phyloP scores from a whole-genome alignment of 2,329 filamentous ascomycete species.

The Sphaerulina populicola region DNA sequence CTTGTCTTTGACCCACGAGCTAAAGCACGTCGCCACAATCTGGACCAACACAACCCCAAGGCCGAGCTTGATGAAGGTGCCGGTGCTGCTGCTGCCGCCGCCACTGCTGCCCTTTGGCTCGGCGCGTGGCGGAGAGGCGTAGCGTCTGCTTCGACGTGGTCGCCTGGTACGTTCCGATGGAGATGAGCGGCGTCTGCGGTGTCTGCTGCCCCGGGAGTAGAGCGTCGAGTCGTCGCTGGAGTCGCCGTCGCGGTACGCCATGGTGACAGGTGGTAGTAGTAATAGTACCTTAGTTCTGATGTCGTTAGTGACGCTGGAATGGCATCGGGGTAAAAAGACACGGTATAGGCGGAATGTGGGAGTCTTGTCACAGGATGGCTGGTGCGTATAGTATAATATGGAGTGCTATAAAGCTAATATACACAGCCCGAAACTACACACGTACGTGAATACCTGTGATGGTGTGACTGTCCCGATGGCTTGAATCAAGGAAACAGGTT shows the following conservation, averaged over 20 bases:
- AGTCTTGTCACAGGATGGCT: too few species aligned
- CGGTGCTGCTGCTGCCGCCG: slow-evolving; percentile 7
- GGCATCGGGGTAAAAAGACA: too few species aligned
- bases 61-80: slow-evolving; percentile 11
- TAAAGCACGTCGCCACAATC: slow-evolving; percentile 9
- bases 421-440: too few species aligned
- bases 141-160: slow-evolving; percentile 3
- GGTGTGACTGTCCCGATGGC: too few species aligned
- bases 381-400: too few species aligned
- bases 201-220: slow-evolving; percentile 6
- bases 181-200: slow-evolving; percentile 4
- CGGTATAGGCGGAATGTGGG: too few species aligned
- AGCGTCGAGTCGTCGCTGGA: slow-evolving; percentile 11
- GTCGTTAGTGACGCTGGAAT: too few species aligned
- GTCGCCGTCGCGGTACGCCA: slow-evolving; percentile 9
- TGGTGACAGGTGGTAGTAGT: not conserved
- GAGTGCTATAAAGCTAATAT: too few species aligned
- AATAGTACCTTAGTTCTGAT: too few species aligned
- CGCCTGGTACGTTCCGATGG: slow-evolving; percentile 3
- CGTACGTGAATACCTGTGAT: too few species aligned
- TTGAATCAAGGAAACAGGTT: too few species aligned
- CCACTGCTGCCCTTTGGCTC: not conserved
- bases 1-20: slow-evolving; percentile 10
- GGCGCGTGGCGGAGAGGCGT: slow-evolving; percentile 3
- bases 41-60: slow-evolving; percentile 10